Base-by-base conservation (phyloP, 2,329 filamentous ascomycete species). In the Phoma herbarum region DNA sequence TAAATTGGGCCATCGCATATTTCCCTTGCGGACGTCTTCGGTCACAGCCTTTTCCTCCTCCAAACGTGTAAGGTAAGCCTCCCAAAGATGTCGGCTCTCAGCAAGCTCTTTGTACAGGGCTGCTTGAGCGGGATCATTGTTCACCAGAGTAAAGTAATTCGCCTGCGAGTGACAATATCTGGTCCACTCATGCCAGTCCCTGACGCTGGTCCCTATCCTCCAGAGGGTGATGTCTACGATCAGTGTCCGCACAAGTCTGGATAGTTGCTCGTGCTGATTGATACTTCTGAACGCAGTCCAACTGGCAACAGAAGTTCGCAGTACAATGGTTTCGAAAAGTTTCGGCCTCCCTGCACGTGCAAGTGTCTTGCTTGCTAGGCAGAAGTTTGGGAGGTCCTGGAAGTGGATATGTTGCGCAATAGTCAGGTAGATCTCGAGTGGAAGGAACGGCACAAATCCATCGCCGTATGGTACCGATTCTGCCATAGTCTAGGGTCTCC, bases 361-460 rank as follows among this genome's bases (percentile, higher is more conserved):
- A 3, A 61, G 29, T 1, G 33, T 16, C 39, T 46, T 65, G 39
- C 39, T 60, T 9, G 48, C 56, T 3, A 68, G 54, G n/a, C 63
- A 55, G 20, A 65, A 66, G 12, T 47, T 48, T 4, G 60, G 52
- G 12, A 68, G 23, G 18, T 65, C 62, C 22, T 1, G 39, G 39
- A 20, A 49, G 2, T 57, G 10, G 10, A 65, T 26, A 28, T 62
- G 57, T 33, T 56, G 45, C 37, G 55, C 52, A 8, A 68, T 52
- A 10, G 54, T 41, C 14, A 45, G 42, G 28, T 65, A 54, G 3
- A 68, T 20, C 37, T 67, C 64, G 12, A 49, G 59, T 10, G 64
- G 64, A 25, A 68, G 47, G 14, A 60, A 60, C 9, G 53, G 60
- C n/a, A n/a, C n/a, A n/a, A n/a, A n/a, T n/a, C n/a, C n/a, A n/a